Evolutionary conservation across 805 yeast species (phyloP).

Genomic region (Schwanniomyces pseudopolymorphus): DNA sequence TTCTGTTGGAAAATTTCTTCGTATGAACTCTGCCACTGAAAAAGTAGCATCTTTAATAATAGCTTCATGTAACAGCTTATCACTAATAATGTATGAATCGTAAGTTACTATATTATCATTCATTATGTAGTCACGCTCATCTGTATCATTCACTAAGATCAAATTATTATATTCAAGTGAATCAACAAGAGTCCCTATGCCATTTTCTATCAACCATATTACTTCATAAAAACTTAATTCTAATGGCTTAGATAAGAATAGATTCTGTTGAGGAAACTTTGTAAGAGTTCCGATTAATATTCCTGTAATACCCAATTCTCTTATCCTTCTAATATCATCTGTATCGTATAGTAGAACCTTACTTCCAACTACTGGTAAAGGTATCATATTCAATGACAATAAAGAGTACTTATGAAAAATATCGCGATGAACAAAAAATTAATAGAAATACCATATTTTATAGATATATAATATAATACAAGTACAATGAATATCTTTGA

Average conservation of each 20-base stretch:
- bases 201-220: constrained; percentile 53
- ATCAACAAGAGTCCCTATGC: constrained; percentile 45
- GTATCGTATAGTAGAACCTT: constrained; percentile 60
- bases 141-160: constrained; percentile 1
- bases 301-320: constrained; percentile 72
- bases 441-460: neutral
- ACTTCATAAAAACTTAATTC: constrained; percentile 73
- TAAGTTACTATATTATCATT: constrained; percentile 3
- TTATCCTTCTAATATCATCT: constrained; percentile 49
- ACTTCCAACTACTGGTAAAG: constrained; percentile 38
- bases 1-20: constrained; percentile 2
- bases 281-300: constrained; percentile 81
- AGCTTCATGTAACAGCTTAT: neutral
- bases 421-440: neutral
- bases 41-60: neutral
- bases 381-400: constrained; percentile 4
- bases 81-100: constrained; percentile 1
- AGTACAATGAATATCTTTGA: neutral
- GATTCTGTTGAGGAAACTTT: constrained; percentile 88
- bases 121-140: constrained; percentile 6
- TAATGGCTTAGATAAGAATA: constrained; percentile 82
- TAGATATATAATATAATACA: too few species aligned
- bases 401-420: neutral
- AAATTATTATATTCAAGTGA: constrained; percentile 22
- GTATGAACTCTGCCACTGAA: neutral